Conservation (phyloP, 306 rosid species). For the Fragaria nilgerrensis region DNA sequence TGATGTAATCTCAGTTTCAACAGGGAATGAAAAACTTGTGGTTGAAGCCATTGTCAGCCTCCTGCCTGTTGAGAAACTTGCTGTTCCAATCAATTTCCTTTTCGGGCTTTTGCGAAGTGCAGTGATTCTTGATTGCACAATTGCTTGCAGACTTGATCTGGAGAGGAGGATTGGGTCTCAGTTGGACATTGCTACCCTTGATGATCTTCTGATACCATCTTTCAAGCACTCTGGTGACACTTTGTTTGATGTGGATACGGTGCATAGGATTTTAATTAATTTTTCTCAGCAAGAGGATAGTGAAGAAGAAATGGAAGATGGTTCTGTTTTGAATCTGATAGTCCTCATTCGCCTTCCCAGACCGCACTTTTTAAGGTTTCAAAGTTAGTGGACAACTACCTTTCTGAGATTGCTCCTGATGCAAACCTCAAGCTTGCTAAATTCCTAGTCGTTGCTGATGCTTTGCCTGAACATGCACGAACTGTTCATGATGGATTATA, state of each 20-base stretch:
- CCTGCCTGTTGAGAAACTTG: slow-evolving; percentile 85
- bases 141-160: slow-evolving; percentile 74
- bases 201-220: slow-evolving; percentile 91
- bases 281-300: slow-evolving; percentile 97
- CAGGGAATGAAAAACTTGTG: slow-evolving; percentile 65
- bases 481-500: slow-evolving; percentile 86
- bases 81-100: slow-evolving; percentile 80
- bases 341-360: slow-evolving; percentile 86
- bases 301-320: slow-evolving; percentile 84
- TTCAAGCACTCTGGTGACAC: slow-evolving; percentile 86
- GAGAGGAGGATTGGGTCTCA: slow-evolving; percentile 97
- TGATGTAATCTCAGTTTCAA: slow-evolving; percentile 55
- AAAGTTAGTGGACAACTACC: slow-evolving; percentile 86
- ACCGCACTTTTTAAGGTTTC: slow-evolving; percentile 76
- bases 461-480: slow-evolving; percentile 86
- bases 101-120: slow-evolving; percentile 90
- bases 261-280: slow-evolving; percentile 82
- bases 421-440: slow-evolving; percentile 90
- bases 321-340: slow-evolving; percentile 81
- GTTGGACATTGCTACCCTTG: slow-evolving; percentile 87
- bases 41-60: slow-evolving; percentile 88
- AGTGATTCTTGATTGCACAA: slow-evolving; percentile 76
- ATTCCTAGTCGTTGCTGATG: slow-evolving; percentile 82
- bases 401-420: slow-evolving; percentile 96
- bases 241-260: slow-evolving; percentile 95